These are phyloP conservation scores for Globisporangium perplexum DNA, from an alignment of 352 stramenopile species.

Conservation along the genomic window DNA sequence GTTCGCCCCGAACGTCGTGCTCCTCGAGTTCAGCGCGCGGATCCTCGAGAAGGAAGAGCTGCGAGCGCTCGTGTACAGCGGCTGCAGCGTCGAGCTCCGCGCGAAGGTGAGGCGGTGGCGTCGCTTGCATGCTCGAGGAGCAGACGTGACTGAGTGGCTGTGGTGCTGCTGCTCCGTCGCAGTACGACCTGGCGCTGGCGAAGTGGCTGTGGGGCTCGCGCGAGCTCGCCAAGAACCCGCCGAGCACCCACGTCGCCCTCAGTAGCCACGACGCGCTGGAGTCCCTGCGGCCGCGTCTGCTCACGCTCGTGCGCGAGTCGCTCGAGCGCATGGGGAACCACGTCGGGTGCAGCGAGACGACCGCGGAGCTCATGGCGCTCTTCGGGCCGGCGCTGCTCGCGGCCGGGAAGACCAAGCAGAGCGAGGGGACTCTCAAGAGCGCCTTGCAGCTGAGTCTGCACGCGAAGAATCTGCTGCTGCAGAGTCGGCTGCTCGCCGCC, in stretches of 20 bases:
- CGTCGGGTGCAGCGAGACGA: slow-evolving; percentile 51
- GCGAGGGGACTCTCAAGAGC: slow-evolving; percentile 58
- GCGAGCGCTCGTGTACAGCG: slow-evolving; percentile 31
- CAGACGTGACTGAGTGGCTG: background rate
- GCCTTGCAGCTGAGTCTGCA: slow-evolving; percentile 44
- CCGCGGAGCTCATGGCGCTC: slow-evolving; percentile 63
- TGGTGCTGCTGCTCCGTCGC: background rate
- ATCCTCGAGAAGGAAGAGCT: slow-evolving; percentile 42
- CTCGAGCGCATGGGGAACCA: slow-evolving; percentile 35
- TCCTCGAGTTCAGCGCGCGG: slow-evolving; percentile 47
- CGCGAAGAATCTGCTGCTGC: slow-evolving; percentile 70
- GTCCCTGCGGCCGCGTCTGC: slow-evolving; percentile 30
- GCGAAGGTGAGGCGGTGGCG: slow-evolving; percentile 59
- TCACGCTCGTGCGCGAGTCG: slow-evolving; percentile 39
- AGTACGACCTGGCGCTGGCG: slow-evolving; percentile 65
- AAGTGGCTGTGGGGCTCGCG: slow-evolving; percentile 78
- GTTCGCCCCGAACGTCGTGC: slow-evolving; percentile 37
- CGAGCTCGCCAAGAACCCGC: slow-evolving; percentile 13
- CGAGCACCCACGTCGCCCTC: slow-evolving; percentile 6
- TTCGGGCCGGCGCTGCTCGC: slow-evolving; percentile 51
- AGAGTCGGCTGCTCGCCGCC: slow-evolving; percentile 48
- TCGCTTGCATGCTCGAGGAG: no score
- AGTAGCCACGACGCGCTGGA: slow-evolving; percentile 32
- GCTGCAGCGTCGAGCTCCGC: slow-evolving; percentile 45
- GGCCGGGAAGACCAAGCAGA: slow-evolving; percentile 28